These are phyloP conservation scores for Solanum hybrid DNA, from an alignment of 305 asterid genomes.

Conservation along the genomic window DNA sequence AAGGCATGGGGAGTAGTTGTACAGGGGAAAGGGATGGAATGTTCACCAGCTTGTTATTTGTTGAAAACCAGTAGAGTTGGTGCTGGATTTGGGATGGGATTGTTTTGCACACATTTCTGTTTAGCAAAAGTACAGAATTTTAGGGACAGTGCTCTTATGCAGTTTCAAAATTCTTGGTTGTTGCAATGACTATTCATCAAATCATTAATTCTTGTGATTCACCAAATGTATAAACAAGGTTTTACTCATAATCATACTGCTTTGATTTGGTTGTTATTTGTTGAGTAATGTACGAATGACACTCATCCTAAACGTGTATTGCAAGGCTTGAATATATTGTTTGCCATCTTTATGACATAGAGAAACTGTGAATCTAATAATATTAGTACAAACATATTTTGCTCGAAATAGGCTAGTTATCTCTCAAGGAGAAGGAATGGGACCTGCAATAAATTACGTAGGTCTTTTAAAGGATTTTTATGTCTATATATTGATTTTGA, in stretches of 20 bases:
- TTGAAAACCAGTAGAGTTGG: constrained; percentile 59
- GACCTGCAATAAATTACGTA: neutral
- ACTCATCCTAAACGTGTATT: neutral
- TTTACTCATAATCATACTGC: neutral
- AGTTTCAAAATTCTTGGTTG: constrained; percentile 53
- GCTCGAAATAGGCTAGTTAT: neutral
- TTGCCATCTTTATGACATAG: neutral
- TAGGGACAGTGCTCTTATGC: constrained; percentile 41
- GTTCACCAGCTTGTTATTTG: constrained; percentile 57
- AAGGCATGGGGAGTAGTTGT: constrained; percentile 70
- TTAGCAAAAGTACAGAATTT: constrained; percentile 50
- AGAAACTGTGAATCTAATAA: neutral
- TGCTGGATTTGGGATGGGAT: constrained; percentile 52
- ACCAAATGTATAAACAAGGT: neutral
- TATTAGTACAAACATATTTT: neutral
- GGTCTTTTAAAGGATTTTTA: too few relatives aligned
- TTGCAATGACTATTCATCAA: constrained; percentile 25
- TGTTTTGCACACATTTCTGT: constrained; percentile 60
- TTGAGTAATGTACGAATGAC: too few relatives aligned
- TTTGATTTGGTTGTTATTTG: neutral
- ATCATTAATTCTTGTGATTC: neutral
- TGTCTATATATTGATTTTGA: too few relatives aligned
- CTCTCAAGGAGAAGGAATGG: neutral
- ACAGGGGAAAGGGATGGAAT: constrained; percentile 49
- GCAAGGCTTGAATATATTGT: neutral